Base-by-base conservation (phyloP, 148 eudicot species). In the Vaccinium myrtillus region DNA sequence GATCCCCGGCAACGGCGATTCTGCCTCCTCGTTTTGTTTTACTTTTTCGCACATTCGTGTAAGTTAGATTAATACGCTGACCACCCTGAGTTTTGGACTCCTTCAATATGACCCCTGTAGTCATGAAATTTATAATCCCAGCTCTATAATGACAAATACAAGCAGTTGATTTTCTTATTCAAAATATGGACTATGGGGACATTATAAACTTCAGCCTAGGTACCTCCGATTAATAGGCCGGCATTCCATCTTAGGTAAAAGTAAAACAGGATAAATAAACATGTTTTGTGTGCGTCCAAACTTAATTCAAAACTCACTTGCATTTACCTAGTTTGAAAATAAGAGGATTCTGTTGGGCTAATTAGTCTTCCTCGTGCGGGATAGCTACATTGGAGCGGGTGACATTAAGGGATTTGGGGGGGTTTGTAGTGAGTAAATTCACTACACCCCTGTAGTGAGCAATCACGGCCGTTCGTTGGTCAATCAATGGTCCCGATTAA, bases 1-100 rank as follows among this genome's bases (percentile, higher is more conserved):
- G 98, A 95, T 95, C 98, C 99, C 99, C 58, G 58, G 58, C 58
- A 54, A 54, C 58, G 58, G 58, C 58, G 58, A 54, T 54, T 32
- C 36, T 0, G 36, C 36, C 36, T 1, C 3, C 1, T 1, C 36
- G 0, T 32, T 32, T 54, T 12, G 13, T 32, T 32, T 32, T 32
- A 32, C 36, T 2, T 32, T 32, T 32, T 1, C 36, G 36, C 36
- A 32, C 2, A 32, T 32, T 32, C 36, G 36, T 32, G 36, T 32
- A 32, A 32, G 36, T 32, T 32, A 32, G 36, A 32, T 32, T 32
- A 32, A 32, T 32, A 12, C 56, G 30, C 70, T n/a, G 5, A 9
- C 70, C 10, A 23, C 13, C 70, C 14, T 23, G 14, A 65, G 5
- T 65, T 65, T 65, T 65, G 13, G 5, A 25, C 9, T 5, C 16